Evolutionary conservation across 192 early-diverging fungal genomes (phyloP).

Genomic region (Paraglomus brasilianum): DNA sequence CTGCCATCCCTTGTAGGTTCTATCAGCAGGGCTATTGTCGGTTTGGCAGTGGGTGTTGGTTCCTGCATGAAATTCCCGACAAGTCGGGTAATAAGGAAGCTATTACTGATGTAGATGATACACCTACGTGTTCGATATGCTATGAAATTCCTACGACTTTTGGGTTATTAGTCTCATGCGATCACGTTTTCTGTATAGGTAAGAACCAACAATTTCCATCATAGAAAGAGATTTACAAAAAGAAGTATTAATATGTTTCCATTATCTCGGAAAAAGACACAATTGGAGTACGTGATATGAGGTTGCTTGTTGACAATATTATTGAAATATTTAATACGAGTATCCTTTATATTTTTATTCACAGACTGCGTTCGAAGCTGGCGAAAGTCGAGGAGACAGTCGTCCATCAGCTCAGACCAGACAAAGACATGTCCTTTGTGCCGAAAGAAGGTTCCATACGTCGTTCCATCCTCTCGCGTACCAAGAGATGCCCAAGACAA

Average conservation of each 20-base stretch:
- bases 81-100: background rate
- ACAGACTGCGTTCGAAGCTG: conserved; percentile 21
- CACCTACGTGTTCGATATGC: conserved; percentile 28
- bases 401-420: background rate
- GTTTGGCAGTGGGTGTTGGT: conserved; percentile 26
- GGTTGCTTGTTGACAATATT: background rate
- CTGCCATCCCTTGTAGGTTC: conserved; percentile 5
- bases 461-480: conserved; percentile 13
- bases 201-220: background rate
- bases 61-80: conserved; percentile 24
- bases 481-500: background rate
- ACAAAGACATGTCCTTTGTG: conserved; percentile 26
- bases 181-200: conserved; percentile 33
- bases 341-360: background rate
- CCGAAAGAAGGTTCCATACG: conserved; percentile 19
- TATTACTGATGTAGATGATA: background rate
- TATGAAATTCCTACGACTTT: conserved; percentile 29
- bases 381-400: conserved; percentile 17
- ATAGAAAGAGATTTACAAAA: no score
- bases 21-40: conserved; percentile 28
- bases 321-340: background rate
- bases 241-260: no score
- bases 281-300: background rate
- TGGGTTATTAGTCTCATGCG: conserved; percentile 32
- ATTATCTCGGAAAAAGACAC: no score